A percentile compares a stretch with the other conserved stretches of the same genome.
Evolutionary conservation across 1,139 yeast genomes (phyloP).

Genomic region (Zhuliangozyma parablackwelliae): DNA sequence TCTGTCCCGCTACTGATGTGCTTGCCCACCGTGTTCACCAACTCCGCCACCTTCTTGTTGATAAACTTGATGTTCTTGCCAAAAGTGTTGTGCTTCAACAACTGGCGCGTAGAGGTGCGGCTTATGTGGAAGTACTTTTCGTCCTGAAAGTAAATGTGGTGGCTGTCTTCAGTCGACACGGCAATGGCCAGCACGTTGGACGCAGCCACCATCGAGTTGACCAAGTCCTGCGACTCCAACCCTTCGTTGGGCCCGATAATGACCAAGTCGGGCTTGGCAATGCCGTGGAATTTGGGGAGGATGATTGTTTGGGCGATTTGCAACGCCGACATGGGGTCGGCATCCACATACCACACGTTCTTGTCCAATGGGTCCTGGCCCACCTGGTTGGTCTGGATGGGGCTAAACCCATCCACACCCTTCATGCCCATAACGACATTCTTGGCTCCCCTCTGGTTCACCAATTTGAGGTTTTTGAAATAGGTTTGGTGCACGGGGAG

Average conservation of each 20-base stretch:
- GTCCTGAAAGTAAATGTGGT: conserved; percentile 31
- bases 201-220: conserved; percentile 15
- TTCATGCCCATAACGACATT: conserved; percentile 11
- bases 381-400: conserved; percentile 13
- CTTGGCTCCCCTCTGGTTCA: conserved; percentile 18
- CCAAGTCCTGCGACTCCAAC: conserved; percentile 8
- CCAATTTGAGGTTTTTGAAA: conserved; percentile 17
- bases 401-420: background rate
- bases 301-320: conserved; percentile 30
- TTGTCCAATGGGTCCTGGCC: conserved; percentile 34
- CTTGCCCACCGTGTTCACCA: conserved; percentile 14
- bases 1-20: conserved; percentile 1
- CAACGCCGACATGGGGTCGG: conserved; percentile 27
- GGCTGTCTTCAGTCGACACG: conserved; percentile 24
- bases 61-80: conserved; percentile 23
- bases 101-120: conserved; percentile 4
- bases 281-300: conserved; percentile 26
- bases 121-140: conserved; percentile 13
- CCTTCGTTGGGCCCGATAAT: conserved; percentile 40
- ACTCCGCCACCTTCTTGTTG: conserved; percentile 18
- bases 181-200: conserved; percentile 27
- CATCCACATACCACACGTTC: conserved; percentile 38
- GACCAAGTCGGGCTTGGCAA: conserved; percentile 30
- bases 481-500: conserved; percentile 29
- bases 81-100: conserved; percentile 19